Base-by-base conservation (phyloP, 192 early-diverging fungal species). In the Podila epigama region DNA sequence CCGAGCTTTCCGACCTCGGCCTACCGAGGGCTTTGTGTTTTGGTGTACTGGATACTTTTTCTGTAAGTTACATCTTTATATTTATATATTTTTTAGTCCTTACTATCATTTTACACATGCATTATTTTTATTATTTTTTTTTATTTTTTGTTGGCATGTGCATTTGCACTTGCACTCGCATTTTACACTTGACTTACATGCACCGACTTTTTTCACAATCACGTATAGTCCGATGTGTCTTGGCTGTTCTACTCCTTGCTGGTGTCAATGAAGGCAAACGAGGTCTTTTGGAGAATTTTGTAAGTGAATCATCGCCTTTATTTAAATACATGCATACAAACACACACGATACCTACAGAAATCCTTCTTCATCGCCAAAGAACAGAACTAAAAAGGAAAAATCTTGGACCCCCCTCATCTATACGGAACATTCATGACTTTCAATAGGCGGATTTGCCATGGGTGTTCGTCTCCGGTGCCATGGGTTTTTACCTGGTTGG, bases 401-500 rank as follows among this genome's bases (percentile, higher is more conserved):
- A n/a, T n/a, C n/a, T n/a, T n/a, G n/a, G n/a, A n/a, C n/a, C n/a
- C n/a, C n/a, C n/a, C n/a, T n/a, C n/a, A n/a, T n/a, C n/a, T n/a
- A 56, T 20, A 13, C 27, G 7, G 18, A 0, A 6, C 1, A 34
- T 25, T 9, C 31, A 28, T 68, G 22, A 25, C 28, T 1, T 18
- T 25, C n/a, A 29, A 5, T 53, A 75, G 72, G 72, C 72, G 29
- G 72, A 75, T 51, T 32, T 75, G 58, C 72, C 72, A 2, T 75
- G 72, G 72, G 72, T 75, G 12, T 75, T 75, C 39, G 72, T 68
- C 8, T 75, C 72, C 7, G 72, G 72, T 18, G 72, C 72, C 10
- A 68, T 75, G 72, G 72, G 72, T 3, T 75, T 75, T 54, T 75
- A 75, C 22, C 65, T 75, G n/a, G 72, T 75, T n/a, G 72, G 72